Percentiles rank a stretch among this genome's conserved stretches.
These are phyloP conservation scores for Xylaria digitata DNA, from an alignment of 2,329 filamentous ascomycete species.

Conservation along the genomic window DNA sequence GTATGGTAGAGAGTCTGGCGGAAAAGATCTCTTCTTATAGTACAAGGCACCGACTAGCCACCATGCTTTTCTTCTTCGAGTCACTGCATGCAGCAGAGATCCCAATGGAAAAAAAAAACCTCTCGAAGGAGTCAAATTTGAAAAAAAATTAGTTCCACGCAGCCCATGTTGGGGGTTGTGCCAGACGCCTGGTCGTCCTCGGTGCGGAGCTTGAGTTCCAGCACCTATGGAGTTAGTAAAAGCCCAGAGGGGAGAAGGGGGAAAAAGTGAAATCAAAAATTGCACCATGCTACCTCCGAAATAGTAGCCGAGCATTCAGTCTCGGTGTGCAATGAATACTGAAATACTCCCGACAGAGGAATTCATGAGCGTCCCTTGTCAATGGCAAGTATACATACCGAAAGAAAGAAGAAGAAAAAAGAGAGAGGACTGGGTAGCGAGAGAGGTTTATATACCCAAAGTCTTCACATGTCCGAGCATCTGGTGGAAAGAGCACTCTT, in stretches of 20 bases:
- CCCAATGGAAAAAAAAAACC: conserved; percentile 73
- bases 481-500: conserved; percentile 9
- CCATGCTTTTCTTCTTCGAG: conserved; percentile 23
- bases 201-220: no score
- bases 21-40: no score
- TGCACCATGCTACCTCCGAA: background rate
- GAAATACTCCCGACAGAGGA: conserved; percentile 7
- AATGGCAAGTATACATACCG: no score
- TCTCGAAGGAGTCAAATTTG: conserved; percentile 16
- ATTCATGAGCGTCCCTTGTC: conserved; percentile 11
- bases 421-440: background rate
- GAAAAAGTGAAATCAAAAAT: conserved; percentile 23
- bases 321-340: conserved; percentile 26
- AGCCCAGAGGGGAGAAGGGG: background rate
- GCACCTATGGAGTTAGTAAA: conserved; percentile 12
- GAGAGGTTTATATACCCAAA: conserved; percentile 10
- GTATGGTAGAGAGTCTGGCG: background rate
- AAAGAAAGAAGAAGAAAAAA: conserved; percentile 7
- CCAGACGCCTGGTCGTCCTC: conserved; percentile 22
- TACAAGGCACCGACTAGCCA: background rate
- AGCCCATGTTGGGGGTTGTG: conserved; percentile 8
- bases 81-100: conserved; percentile 51
- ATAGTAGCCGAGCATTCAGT: conserved; percentile 1
- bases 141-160: conserved; percentile 26
- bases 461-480: background rate